phyloP scores from a whole-genome alignment of 305 asterid genomes.

The Fraxinus ornus region DNA sequence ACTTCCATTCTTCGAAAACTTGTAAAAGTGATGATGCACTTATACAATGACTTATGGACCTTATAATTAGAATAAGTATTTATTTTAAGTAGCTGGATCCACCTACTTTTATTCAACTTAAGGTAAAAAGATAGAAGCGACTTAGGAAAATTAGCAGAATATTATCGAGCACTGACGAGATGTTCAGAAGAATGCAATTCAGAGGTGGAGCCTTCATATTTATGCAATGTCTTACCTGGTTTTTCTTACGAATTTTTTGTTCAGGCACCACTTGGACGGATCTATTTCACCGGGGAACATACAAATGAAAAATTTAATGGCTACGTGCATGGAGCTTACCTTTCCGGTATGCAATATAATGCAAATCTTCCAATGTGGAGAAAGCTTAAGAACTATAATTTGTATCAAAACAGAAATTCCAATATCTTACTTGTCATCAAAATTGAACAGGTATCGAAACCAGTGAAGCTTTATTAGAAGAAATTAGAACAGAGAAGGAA shows the following conservation, averaged over 20 bases:
- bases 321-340: slow-evolving; percentile 54
- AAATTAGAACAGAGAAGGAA: slow-evolving; percentile 36
- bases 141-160: not conserved
- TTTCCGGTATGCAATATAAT: slow-evolving; percentile 32
- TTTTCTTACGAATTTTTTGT: not conserved
- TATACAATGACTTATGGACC: not conserved
- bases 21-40: not conserved
- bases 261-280: slow-evolving; percentile 48
- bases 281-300: slow-evolving; percentile 51
- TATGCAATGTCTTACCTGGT: slow-evolving; percentile 5
- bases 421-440: not conserved
- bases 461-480: slow-evolving; percentile 34
- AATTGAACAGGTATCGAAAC: slow-evolving; percentile 42
- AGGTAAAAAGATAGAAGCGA: not conserved
- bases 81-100: not conserved
- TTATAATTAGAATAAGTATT: not conserved
- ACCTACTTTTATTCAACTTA: not conserved
- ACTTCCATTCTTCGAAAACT: not conserved
- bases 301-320: slow-evolving; percentile 50
- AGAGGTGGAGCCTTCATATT: not conserved
- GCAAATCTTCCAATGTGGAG: not conserved
- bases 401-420: not conserved
- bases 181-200: not conserved
- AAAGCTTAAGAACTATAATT: not conserved
- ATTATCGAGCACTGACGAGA: not conserved